These are phyloP conservation scores for Corymbia citriodora DNA, from an alignment of 441 rosid species.

Conservation along the genomic window DNA sequence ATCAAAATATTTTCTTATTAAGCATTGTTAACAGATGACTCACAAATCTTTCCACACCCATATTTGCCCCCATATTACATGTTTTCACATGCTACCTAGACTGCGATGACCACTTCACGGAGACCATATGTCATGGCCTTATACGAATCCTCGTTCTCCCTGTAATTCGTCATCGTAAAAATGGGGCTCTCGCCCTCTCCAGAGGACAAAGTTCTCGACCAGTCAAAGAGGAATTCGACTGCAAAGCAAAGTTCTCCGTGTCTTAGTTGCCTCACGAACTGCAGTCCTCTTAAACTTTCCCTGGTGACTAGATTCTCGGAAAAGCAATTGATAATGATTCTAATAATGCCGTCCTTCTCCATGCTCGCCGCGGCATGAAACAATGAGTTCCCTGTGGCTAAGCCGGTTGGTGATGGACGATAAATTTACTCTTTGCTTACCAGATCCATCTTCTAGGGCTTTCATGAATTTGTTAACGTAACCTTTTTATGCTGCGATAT, in stretches of 20 bases:
- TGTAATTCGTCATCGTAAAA: too few relatives aligned
- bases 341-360: not conserved
- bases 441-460: not conserved
- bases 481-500: too few relatives aligned
- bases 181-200: not conserved
- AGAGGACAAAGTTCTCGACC: not conserved
- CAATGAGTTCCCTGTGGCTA: not conserved
- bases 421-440: not conserved
- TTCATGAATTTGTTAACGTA: too few relatives aligned
- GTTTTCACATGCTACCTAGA: too few relatives aligned
- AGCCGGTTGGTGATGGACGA: not conserved
- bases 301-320: not conserved
- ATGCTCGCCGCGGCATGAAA: not conserved
- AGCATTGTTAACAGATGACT: too few relatives aligned
- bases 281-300: not conserved
- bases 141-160: too few relatives aligned
- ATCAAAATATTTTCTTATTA: too few relatives aligned
- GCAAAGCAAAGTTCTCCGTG: not conserved
- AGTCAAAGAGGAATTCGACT: not conserved
- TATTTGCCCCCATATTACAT: too few relatives aligned
- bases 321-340: not conserved
- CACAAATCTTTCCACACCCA: too few relatives aligned
- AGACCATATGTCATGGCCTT: too few relatives aligned
- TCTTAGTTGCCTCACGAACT: not conserved
- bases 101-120: too few relatives aligned